A percentile compares a stretch with the other conserved stretches of the same genome.
Evolutionary conservation across 306 rosid species (phyloP).

Genomic region (Morella rubra): DNA sequence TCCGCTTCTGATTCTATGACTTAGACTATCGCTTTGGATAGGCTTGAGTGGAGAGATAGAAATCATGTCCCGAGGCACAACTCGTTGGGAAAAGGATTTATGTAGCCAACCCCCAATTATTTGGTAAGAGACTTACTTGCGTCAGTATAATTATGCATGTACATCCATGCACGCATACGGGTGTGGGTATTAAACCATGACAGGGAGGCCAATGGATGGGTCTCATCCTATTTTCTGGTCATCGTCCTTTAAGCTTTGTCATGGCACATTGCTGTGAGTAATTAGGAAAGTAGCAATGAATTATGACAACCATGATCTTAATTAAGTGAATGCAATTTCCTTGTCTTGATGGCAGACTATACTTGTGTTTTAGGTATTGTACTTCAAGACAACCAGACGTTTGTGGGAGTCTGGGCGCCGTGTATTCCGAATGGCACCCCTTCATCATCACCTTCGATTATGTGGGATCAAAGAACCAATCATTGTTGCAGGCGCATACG

Average conservation of each 20-base stretch:
- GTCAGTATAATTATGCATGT: background rate
- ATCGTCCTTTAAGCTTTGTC: background rate
- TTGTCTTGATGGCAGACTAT: slow-evolving; percentile 8
- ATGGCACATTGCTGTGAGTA: no score
- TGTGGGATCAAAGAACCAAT: slow-evolving; percentile 68
- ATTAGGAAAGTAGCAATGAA: no score
- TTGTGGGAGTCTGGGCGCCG: slow-evolving; percentile 44
- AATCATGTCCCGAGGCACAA: background rate
- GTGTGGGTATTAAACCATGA: no score
- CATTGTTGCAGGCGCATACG: slow-evolving; percentile 79
- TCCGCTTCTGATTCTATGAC: background rate
- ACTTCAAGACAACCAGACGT: slow-evolving; percentile 52
- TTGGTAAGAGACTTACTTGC: background rate
- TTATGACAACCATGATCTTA: background rate
- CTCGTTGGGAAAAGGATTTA: background rate
- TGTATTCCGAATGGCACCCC: slow-evolving; percentile 64
- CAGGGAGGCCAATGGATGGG: no score
- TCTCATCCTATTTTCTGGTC: background rate
- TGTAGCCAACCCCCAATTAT: background rate
- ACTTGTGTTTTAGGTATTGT: slow-evolving; percentile 43
- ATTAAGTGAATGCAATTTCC: slow-evolving; percentile 1
- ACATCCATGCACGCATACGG: background rate
- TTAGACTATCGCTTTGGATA: background rate
- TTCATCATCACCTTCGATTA: slow-evolving; percentile 68
- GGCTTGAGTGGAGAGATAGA: background rate